These are phyloP conservation scores for Hypoxylon sp. DNA, from an alignment of 2,329 filamentous ascomycete species.

Conservation along the genomic window DNA sequence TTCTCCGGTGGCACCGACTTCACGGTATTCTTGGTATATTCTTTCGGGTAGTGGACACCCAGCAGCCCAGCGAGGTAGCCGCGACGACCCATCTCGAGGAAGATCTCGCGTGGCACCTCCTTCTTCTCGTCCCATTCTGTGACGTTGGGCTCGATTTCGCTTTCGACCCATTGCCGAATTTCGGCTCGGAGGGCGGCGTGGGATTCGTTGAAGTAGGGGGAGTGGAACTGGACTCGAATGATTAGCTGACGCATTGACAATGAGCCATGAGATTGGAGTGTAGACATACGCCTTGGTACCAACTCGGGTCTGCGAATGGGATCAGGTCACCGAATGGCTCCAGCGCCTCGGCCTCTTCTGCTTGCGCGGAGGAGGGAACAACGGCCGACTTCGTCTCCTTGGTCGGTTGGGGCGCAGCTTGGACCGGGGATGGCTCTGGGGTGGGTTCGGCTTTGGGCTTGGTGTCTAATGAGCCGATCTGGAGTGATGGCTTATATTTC, in stretches of 20 bases:
- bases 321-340: constrained; percentile 89
- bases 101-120: constrained; percentile 88
- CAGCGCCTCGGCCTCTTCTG: constrained; percentile 77
- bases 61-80: constrained; percentile 95
- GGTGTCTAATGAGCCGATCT: constrained; percentile 88
- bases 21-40: constrained; percentile 80
- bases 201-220: constrained; percentile 95
- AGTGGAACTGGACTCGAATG: constrained; percentile 79
- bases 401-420: constrained; percentile 59
- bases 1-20: constrained; percentile 86
- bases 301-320: constrained; percentile 91
- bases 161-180: constrained; percentile 91
- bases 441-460: constrained; percentile 79
- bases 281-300: constrained; percentile 91
- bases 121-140: constrained; percentile 98
- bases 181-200: constrained; percentile 93
- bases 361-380: constrained; percentile 52
- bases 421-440: constrained; percentile 68
- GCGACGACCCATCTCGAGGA: constrained; percentile 93
- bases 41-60: constrained; percentile 83
- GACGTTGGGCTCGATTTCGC: constrained; percentile 89
- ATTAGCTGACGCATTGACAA: constrained; percentile 24
- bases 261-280: background rate
- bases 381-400: constrained; percentile 57
- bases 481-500: constrained; percentile 83